Evolutionary conservation across 2,329 filamentous ascomycete species (phyloP), one percentile per base, ranked within the genome.

Genomic region (Sarocladium brachiariae): DNA sequence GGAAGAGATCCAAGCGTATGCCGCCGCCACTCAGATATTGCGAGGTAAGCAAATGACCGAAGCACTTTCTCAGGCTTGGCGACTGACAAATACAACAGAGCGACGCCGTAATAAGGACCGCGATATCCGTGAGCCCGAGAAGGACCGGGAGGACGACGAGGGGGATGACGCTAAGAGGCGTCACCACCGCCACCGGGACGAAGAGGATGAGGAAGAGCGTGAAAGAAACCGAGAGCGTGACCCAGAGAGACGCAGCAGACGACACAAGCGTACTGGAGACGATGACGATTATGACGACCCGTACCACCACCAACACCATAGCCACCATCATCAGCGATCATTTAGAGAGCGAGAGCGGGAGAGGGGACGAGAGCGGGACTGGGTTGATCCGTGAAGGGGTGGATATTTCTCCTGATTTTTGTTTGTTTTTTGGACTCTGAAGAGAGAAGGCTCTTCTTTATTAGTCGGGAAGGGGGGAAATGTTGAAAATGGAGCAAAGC

Each of bases 1-100:
- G 66, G 88, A 95, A 58, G 90, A 97, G 62, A 95, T 97, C 51
- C 86, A 95, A 66, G 84, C 82, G 30, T 90, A 95, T 63, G 89
- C 90, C 11, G 79, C 84, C 55, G 86, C 85, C 46, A 96, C 92
- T 9, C 82, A 84, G 56, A 81, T 89, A 61, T 80, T 96, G 54
- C 80, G 90, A 80, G 87, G 86, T 89, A 73, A 62, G 77, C 65
- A 39, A 23, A 10, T 18, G 34, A 19, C 25, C 50, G 3, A n/a
- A 25, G n/a, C 3, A 10, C 11, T 25, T 11, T 27, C n/a, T 16
- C 11, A 27, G 21, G 19, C 11, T 19, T 19, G 27, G 27, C 25
- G 9, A 19, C 43, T 47, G 8, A 47, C 25, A 21, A 21, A 9
- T 33, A 8, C 8, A 31, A 7, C n/a, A 47, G 43, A 47, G 13